These are phyloP conservation scores for Leucosporidium yakuticum DNA, from an alignment of 768 basidiomycete genomes.

Conservation along the genomic window DNA sequence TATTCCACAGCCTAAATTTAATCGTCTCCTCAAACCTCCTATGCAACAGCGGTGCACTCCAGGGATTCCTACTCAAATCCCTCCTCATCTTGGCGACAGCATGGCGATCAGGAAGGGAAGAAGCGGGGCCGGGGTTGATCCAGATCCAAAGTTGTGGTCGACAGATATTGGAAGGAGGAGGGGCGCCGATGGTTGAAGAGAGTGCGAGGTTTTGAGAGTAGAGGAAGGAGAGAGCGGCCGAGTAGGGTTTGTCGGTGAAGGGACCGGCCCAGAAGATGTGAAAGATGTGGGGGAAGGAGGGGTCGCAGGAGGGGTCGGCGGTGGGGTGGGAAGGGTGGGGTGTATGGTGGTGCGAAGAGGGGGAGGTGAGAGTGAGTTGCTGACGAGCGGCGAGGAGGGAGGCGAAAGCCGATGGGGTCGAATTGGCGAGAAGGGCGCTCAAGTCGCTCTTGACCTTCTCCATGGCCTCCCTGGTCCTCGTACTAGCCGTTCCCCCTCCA, in stretches of 20 bases:
- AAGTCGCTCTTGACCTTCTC: not conserved
- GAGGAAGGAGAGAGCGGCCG: constrained; percentile 89
- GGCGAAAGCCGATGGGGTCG: constrained; percentile 11
- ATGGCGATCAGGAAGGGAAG: constrained; percentile 63
- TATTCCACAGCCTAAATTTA: constrained; percentile 96
- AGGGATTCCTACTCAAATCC: constrained; percentile 70
- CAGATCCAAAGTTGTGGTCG: constrained; percentile 93
- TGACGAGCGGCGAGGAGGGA: constrained; percentile 19
- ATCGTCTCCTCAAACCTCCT: constrained; percentile 84
- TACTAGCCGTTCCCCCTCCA: constrained; percentile 34
- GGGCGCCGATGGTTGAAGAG: constrained; percentile 11
- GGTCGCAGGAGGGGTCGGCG: constrained; percentile 68
- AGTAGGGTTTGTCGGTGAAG: constrained; percentile 97
- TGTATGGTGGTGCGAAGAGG: constrained; percentile 44
- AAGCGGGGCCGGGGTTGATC: constrained; percentile 96
- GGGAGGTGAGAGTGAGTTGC: constrained; percentile 42
- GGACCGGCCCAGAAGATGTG: constrained; percentile 99
- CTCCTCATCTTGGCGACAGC: constrained; percentile 78
- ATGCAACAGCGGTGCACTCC: constrained; percentile 92
- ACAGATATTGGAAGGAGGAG: constrained; percentile 51
- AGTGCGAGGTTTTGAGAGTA: constrained; percentile 91
- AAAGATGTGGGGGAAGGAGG: constrained; percentile 77
- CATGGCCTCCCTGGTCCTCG: no score
- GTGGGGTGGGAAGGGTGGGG: constrained; percentile 47
- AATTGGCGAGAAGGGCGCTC: constrained; percentile 4